Evolutionary conservation across 257 asterid species (phyloP), one percentile per base, ranked within the genome.

Genomic region (Misopates orontium): DNA sequence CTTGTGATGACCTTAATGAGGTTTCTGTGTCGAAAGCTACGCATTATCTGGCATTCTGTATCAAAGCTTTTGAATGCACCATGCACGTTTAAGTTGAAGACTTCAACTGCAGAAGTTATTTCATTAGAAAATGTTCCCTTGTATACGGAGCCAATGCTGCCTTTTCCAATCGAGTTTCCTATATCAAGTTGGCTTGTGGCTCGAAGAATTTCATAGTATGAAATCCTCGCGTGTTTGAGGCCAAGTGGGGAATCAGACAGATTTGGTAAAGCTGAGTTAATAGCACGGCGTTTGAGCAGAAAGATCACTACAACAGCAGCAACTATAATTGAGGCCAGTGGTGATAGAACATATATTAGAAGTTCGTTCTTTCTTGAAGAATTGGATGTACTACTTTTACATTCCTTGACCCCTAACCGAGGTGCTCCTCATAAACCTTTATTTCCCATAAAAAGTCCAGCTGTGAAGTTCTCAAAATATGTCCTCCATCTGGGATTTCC

Each of bases 131-230:
- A 36, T 20, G 36, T 13, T 36, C 49, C 60, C n/a, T 28, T 65
- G 44, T 65, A 65, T 21, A 65, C 39, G 0, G 62, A 52, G n/a
- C 70, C 62, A 51, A 31, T n/a, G 51, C 70, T 21, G 6, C 70
- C 70, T 10, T 5, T 51, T 9, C 70, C 62, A 4, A 53, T 51
- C 39, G 36, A 15, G 14, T 65, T 65, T 51, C 14, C 32, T 8
- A 18, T 52, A 39, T 65, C 40, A 5, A 65, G 36, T 31, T 50
- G 41, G 1, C 45, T 52, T 12, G 70, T 65, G 32, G 70, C 70
- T 51, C 42, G 51, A 32, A 50, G 41, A 52, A 65, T 14, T 19
- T 65, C 61, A 8, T 11, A n/a, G 18, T 50, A 65, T 52, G 61
- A 65, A 52, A 65, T 32, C 23, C 70, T 48, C 28, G 20, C 19